phyloP scores from a whole-genome alignment of 768 basidiomycete species.

The Plicaturopsis crispa region DNA sequence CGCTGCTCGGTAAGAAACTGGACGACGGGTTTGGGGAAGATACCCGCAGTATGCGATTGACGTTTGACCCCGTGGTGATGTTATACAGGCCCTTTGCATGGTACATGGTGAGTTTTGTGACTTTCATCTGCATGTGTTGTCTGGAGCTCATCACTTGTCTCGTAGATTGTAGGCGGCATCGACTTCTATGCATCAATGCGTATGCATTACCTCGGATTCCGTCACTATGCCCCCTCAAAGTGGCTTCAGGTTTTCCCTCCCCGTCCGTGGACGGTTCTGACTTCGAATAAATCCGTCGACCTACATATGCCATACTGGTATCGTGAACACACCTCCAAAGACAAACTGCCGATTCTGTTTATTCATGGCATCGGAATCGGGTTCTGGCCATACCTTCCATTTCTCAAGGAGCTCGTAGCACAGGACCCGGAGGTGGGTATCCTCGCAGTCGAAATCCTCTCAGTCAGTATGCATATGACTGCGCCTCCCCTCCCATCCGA shows the following conservation, averaged over 20 bases:
- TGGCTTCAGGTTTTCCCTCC: conserved; percentile 44
- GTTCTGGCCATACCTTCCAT: conserved; percentile 45
- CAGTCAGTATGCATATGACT: conserved; percentile 56
- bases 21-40: conserved; percentile 29
- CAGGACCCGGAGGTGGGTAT: conserved; percentile 47
- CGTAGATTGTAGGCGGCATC: conserved; percentile 44
- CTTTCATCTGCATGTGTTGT: not conserved
- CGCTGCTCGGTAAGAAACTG: conserved; percentile 30
- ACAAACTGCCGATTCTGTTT: conserved; percentile 40
- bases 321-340: conserved; percentile 17
- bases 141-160: not conserved
- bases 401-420: conserved; percentile 37
- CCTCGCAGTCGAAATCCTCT: conserved; percentile 51
- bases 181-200: conserved; percentile 37
- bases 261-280: conserved; percentile 36
- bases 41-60: conserved; percentile 39
- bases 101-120: conserved; percentile 41
- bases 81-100: conserved; percentile 55
- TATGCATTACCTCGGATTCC: conserved; percentile 39
- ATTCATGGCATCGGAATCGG: conserved; percentile 70
- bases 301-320: conserved; percentile 37
- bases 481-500: conserved; percentile 34
- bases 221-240: conserved; percentile 34
- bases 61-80: conserved; percentile 48
- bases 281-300: conserved; percentile 30